Base-by-base conservation (phyloP, 2,329 filamentous ascomycete species). In the Dactylellina leptospora region DNA sequence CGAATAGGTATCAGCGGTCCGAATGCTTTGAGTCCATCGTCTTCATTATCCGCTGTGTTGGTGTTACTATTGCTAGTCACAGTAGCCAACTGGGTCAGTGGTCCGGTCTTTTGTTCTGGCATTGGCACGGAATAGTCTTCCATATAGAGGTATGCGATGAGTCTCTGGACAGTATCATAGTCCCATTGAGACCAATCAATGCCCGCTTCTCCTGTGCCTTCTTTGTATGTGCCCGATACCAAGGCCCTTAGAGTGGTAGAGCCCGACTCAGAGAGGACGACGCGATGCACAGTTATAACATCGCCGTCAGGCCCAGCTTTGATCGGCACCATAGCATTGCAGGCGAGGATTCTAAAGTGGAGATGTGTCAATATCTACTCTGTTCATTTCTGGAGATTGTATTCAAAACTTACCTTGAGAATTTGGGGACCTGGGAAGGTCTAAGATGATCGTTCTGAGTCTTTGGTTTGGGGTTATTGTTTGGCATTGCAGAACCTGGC, bases 131-230 rank as follows among this genome's bases (percentile, higher is more conserved):
- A 6, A 20, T 70, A 70, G 42, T 70, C 64, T 1, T 50, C 64
- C 1, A 48, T 56, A 25, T 61, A 62, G 6, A 70, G 42, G 20
- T 40, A 70, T 1, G 56, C 42, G 16, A 70, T 30, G 22, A 70
- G 33, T 9, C 56, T 38, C n/a, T 54, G 27, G 22, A 70, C 56
- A 9, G 64, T 62, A 2, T 55, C 50, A 1, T 23, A 27, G 10
- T 70, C 64, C 22, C 59, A 58, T 11, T 38, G 18, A 10, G 45
- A 40, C 47, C 56, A 70, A 22, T 70, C 64, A 18, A 70, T 36
- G 2, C 64, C 64, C 6, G 61, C 56, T 18, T 70, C 55, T 5
- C 64, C 64, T 13, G 54, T 48, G 4, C 64, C 64, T 45, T 70
- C 64, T 33, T 61, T 62, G 30, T 50, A 70, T 18, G 42, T 42